Evolutionary conservation across 805 yeast genomes (phyloP), one percentile per base, ranked within the genome.

Genomic region (Candida hispaniensis): DNA sequence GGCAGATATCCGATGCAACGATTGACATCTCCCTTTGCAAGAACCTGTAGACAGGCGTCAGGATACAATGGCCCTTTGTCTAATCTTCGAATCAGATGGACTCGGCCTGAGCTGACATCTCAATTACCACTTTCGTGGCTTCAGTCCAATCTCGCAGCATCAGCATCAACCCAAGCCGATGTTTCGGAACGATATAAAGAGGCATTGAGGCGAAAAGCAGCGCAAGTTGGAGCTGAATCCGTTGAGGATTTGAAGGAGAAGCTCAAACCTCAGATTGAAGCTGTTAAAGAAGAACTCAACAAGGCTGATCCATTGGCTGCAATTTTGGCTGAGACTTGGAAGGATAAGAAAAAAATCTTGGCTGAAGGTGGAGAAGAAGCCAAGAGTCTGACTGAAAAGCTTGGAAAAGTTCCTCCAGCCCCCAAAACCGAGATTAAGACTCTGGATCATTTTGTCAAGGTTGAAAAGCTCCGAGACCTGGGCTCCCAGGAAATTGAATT

Each of bases 361-460:
- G 15, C 14, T 8, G 19, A 22, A 19, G 30, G 29, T 13, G 27
- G 47, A 44, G 25, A 46, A 56, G 7, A 48, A 54, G 41, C 59
- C 51, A 13, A 18, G 28, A 18, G 34, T 44, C 4, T 35, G 51
- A 13, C 51, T 48, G 36, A 32, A 23, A 32, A 32, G 22, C 36
- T 32, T 4, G 36, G 36, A 2, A 28, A 23, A 14, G 62, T 69
- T 7, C 51, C 67, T 14, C 58, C 54, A 30, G 55, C 67, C 4
- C 51, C 52, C 6, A 51, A 54, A 8, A 54, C 53, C 35, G 61
- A 42, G 54, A 67, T 67, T 58, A 83, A 83, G 56, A 74, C 81
- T 0, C 61, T 91, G 35, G 63, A 67, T 27, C 72, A 86, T 1
- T 88, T 63, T 54, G 55, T 91, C 24, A 85, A 81, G 38, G 62